Base-by-base conservation (phyloP, 2,329 filamentous ascomycete species). In the Curvularia lunata region DNA sequence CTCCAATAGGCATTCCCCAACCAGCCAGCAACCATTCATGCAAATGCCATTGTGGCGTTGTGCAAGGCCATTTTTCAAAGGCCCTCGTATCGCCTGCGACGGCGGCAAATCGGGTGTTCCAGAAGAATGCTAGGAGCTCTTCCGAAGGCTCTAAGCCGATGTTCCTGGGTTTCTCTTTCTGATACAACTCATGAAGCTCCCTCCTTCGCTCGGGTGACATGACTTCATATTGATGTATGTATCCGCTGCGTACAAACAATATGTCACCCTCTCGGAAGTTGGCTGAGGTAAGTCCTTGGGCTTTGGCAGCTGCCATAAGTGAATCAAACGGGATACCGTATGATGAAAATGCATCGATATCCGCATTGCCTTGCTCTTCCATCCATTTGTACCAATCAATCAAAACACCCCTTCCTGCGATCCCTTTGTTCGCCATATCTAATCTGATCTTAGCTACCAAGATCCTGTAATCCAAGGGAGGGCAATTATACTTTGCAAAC, bases 61-160 rank as follows among this genome's bases (percentile, higher is more conserved):
- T 57, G 7, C 61, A 58, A 13, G 58, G 56, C 68, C 84, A 82
- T 1, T 82, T 80, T 75, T 91, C 88, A 54, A 90, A 89, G 0
- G 82, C 80, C 27, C 82, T 82, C n/a, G 80, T 75, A 69, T 91
- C 88, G 0, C 85, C 84, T 0, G 83, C 86, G 1, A 88, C 86
- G 1, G 85, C 87, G 0, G 86, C 79, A 63, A 91, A 89, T 16
- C 58, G 51, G 85, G 59, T 83, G 65, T 90, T 85, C 79, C 88
- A 88, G 9, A 41, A 19, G 10, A 23, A 41, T 41, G 21, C n/a
- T n/a, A 41, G 38, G 19, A 41, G 38, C 38, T 41, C 38, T 21
- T 41, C 18, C n/a, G 38, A 41, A 19, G 38, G 18, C 18, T 23
- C 19, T 12, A 41, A 41, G 4, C 38, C 38, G 10, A 23, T 41